Percentiles rank a stretch among this genome's conserved stretches.
Evolutionary conservation across 129 eudicot genomes (phyloP).

Genomic region (Helianthus tuberosus): DNA sequence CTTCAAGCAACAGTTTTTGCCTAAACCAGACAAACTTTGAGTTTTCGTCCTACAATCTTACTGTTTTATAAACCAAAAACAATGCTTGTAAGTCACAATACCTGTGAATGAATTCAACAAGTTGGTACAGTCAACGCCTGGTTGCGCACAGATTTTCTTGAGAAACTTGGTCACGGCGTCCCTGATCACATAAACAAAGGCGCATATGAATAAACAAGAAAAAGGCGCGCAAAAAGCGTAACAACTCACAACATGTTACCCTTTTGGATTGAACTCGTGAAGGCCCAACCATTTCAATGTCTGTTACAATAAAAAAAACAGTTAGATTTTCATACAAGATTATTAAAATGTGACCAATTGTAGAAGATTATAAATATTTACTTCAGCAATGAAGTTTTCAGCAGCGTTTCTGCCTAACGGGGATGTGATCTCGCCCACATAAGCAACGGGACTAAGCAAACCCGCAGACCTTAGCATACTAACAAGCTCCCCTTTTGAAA

Average conservation of each 20-base stretch:
- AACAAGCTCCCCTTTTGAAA: conserved; percentile 60
- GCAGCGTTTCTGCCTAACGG: conserved; percentile 59
- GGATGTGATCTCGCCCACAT: conserved; percentile 64
- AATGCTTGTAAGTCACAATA: conserved; percentile 15
- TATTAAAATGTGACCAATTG: conserved; percentile 6
- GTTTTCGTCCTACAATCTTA: neutral
- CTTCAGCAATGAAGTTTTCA: conserved; percentile 54
- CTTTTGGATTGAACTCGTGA: conserved; percentile 66
- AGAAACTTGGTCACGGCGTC: conserved; percentile 53
- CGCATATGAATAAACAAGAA: neutral
- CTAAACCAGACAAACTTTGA: conserved; percentile 25
- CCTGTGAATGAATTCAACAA: conserved; percentile 70
- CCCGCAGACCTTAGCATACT: conserved; percentile 64
- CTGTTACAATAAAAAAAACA: conserved; percentile 29
- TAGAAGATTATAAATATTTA: conserved; percentile 19
- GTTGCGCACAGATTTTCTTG: conserved; percentile 46
- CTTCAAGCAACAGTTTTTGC: conserved; percentile 74
- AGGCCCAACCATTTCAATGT: conserved; percentile 58
- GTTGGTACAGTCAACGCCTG: conserved; percentile 56
- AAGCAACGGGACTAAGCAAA: conserved; percentile 69
- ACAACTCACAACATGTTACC: conserved; percentile 39
- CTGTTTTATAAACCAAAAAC: neutral
- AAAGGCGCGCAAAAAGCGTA: neutral
- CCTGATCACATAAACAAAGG: conserved; percentile 38
- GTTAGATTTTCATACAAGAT: conserved; percentile 11